Evolutionary conservation across 805 yeast species (phyloP).

Genomic region (Ogataea philodendri): DNA sequence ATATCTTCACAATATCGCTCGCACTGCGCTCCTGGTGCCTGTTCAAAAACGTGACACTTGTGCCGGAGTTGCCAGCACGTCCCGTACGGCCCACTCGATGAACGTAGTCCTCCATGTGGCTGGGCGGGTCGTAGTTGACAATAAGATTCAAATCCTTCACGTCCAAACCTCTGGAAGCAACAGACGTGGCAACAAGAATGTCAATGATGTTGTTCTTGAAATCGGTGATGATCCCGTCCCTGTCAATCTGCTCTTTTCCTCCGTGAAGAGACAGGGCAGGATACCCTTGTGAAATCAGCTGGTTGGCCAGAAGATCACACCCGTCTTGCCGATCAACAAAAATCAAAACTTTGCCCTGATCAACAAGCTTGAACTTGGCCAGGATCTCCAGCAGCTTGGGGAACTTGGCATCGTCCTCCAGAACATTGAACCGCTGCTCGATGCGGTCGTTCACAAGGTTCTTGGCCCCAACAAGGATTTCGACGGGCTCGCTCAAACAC

Average conservation of each 20-base stretch:
- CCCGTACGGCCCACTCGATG: slow-evolving; percentile 97
- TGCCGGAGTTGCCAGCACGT: slow-evolving; percentile 79
- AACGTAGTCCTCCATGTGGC: slow-evolving; percentile 90
- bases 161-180: slow-evolving; percentile 93
- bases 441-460: slow-evolving; percentile 82
- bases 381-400: slow-evolving; percentile 51
- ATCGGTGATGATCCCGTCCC: slow-evolving; percentile 69
- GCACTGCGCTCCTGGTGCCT: slow-evolving; percentile 62
- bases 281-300: slow-evolving; percentile 51
- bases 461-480: slow-evolving; percentile 75
- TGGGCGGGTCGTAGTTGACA: slow-evolving; percentile 77
- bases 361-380: slow-evolving; percentile 40
- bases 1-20: slow-evolving; percentile 66
- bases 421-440: slow-evolving; percentile 64
- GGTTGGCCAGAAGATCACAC: slow-evolving; percentile 69
- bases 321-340: slow-evolving; percentile 87
- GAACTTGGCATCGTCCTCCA: slow-evolving; percentile 57
- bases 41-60: slow-evolving; percentile 66
- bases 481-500: slow-evolving; percentile 62
- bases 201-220: slow-evolving; percentile 61
- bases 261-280: slow-evolving; percentile 80
- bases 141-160: slow-evolving; percentile 84
- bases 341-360: slow-evolving; percentile 57
- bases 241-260: slow-evolving; percentile 82
- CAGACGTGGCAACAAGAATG: slow-evolving; percentile 84